A percentile compares a stretch with the other conserved stretches of the same genome.
These are phyloP conservation scores for Phialocephala sp. DNA, from an alignment of 2,329 filamentous ascomycete genomes.

Conservation along the genomic window DNA sequence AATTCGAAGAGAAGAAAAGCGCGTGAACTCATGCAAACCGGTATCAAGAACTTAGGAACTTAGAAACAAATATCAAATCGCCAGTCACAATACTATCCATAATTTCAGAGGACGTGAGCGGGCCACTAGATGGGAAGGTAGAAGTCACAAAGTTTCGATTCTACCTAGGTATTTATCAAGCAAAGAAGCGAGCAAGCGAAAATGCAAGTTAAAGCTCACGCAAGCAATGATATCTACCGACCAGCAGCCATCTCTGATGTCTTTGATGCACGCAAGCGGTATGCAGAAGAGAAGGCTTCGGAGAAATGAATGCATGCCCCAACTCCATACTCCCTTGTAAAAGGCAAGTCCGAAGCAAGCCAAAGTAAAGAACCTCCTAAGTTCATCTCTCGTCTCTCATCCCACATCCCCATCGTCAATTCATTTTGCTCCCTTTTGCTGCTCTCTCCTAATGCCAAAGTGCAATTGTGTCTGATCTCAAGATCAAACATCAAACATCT, in stretches of 20 bases:
- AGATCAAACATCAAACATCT: slow-evolving; percentile 35
- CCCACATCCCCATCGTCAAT: slow-evolving; percentile 6
- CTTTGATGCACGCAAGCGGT: neutral
- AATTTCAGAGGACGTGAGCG: too few relatives aligned
- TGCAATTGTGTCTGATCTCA: neutral
- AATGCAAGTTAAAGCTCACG: slow-evolving; percentile 1
- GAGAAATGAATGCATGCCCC: slow-evolving; percentile 10
- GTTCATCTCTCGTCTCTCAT: neutral
- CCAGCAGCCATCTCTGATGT: slow-evolving; percentile 4
- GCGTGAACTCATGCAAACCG: too few relatives aligned
- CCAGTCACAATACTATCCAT: too few relatives aligned
- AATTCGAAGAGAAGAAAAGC: too few relatives aligned
- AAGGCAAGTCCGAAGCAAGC: slow-evolving; percentile 18
- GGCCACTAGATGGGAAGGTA: too few relatives aligned
- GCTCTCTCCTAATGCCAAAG: neutral
- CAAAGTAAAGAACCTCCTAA: neutral
- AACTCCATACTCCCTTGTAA: slow-evolving; percentile 16
- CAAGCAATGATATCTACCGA: slow-evolving; percentile 13
- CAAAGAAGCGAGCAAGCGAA: neutral
- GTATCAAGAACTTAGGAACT: too few relatives aligned
- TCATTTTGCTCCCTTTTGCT: neutral
- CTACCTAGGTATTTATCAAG: slow-evolving; percentile 1
- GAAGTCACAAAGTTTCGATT: neutral
- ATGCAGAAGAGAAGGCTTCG: slow-evolving; percentile 4
- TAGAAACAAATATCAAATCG: too few relatives aligned